These are phyloP conservation scores for Suillus americanus DNA, from an alignment of 768 basidiomycete species.

Conservation along the genomic window DNA sequence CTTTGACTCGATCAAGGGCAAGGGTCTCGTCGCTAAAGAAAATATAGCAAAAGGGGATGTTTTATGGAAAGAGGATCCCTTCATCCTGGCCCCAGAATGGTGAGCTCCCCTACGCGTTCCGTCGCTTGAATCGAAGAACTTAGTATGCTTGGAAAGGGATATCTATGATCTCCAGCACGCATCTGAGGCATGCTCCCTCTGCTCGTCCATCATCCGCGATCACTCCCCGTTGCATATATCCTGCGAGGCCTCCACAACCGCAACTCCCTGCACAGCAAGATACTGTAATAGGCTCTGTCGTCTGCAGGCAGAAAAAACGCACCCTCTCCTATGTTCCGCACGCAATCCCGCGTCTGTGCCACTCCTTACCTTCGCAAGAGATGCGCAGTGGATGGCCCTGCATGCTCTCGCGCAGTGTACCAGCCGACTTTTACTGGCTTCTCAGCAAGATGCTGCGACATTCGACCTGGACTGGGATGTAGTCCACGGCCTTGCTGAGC, in stretches of 20 bases:
- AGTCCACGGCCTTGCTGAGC: conserved; percentile 62
- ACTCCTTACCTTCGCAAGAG: conserved; percentile 58
- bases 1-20: conserved; percentile 73
- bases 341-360: conserved; percentile 70
- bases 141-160: conserved; percentile 48
- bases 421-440: conserved; percentile 57
- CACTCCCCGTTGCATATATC: conserved; percentile 46
- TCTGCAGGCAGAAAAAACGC: conserved; percentile 58
- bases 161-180: conserved; percentile 66
- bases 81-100: conserved; percentile 81
- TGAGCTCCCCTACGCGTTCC: conserved; percentile 32
- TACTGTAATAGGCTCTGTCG: conserved; percentile 85
- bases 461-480: conserved; percentile 50
- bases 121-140: background rate
- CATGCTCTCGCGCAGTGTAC: conserved; percentile 72
- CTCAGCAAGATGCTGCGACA: conserved; percentile 41
- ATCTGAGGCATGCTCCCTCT: conserved; percentile 67
- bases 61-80: conserved; percentile 86
- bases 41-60: conserved; percentile 69
- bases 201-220: conserved; percentile 61
- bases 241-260: conserved; percentile 49
- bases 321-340: conserved; percentile 70
- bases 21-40: conserved; percentile 75
- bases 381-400: conserved; percentile 66
- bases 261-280: conserved; percentile 52